phyloP scores from a whole-genome alignment of 1,284 basidiomycete genomes.

The Leccinum griseonigrum region DNA sequence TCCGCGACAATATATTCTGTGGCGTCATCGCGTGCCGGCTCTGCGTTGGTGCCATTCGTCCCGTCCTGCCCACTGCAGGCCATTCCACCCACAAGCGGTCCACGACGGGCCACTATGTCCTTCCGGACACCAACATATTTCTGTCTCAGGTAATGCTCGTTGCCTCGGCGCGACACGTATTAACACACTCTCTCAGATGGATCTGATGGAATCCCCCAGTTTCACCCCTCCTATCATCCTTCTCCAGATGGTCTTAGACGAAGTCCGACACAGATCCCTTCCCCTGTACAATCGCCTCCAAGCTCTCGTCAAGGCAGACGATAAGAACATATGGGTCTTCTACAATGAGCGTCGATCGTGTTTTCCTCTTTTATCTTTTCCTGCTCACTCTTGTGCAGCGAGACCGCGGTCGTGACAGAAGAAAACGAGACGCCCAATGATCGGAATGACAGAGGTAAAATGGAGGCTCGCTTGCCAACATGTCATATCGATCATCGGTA shows the following conservation, averaged over 20 bases:
- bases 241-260: slow-evolving; percentile 93
- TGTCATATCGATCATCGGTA: neutral
- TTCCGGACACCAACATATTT: slow-evolving; percentile 97
- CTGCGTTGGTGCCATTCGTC: slow-evolving; percentile 44
- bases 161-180: neutral
- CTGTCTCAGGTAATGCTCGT: slow-evolving; percentile 63
- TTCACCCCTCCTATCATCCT: slow-evolving; percentile 83
- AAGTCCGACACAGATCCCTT: slow-evolving; percentile 92
- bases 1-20: slow-evolving; percentile 92
- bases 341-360: slow-evolving; percentile 86
- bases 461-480: neutral
- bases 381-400: slow-evolving; percentile 41
- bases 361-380: neutral
- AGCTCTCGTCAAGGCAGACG: slow-evolving; percentile 76
- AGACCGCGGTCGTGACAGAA: slow-evolving; percentile 74
- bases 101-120: slow-evolving; percentile 73
- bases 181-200: slow-evolving; percentile 63
- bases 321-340: slow-evolving; percentile 82
- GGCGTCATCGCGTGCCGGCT: slow-evolving; percentile 73
- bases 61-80: slow-evolving; percentile 50
- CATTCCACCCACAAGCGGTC: slow-evolving; percentile 52
- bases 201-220: slow-evolving; percentile 76
- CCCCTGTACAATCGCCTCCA: slow-evolving; percentile 93
- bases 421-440: slow-evolving; percentile 86
- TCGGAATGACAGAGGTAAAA: slow-evolving; percentile 82